Percentiles rank a stretch among this genome's conserved stretches.
phyloP scores from a whole-genome alignment of 2,329 filamentous ascomycete species.

The Phaeophleospora eucalypticola region DNA sequence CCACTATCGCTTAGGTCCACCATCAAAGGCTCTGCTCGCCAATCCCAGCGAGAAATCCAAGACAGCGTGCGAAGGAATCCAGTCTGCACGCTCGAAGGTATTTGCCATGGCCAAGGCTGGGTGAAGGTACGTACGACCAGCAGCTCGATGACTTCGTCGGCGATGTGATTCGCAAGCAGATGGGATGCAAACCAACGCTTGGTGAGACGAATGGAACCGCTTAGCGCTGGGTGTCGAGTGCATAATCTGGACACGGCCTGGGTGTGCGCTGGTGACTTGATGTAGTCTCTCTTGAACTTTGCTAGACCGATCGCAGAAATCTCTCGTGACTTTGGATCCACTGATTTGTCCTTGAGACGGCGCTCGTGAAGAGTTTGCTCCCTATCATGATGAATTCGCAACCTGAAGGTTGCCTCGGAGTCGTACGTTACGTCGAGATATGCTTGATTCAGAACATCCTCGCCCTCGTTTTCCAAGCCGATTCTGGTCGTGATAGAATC shows the following conservation, averaged over 20 bases:
- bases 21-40: conserved; percentile 76
- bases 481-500: conserved; percentile 62
- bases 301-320: conserved; percentile 66
- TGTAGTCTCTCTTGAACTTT: conserved; percentile 65
- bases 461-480: conserved; percentile 72
- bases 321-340: conserved; percentile 63
- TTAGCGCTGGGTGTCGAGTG: conserved; percentile 74
- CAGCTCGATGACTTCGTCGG: conserved; percentile 79
- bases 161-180: conserved; percentile 70
- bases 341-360: conserved; percentile 68
- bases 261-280: conserved; percentile 70
- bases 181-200: conserved; percentile 90
- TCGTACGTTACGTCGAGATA: conserved; percentile 79
- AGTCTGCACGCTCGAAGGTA: conserved; percentile 70
- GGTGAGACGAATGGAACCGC: conserved; percentile 73
- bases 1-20: conserved; percentile 57
- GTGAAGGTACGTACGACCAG: conserved; percentile 74
- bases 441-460: conserved; percentile 68
- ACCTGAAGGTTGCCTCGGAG: conserved; percentile 68
- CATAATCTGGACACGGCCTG: conserved; percentile 76
- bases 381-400: conserved; percentile 84
- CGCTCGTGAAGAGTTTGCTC: conserved; percentile 77
- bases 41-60: conserved; percentile 85
- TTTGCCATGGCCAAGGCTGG: conserved; percentile 73
- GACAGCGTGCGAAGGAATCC: conserved; percentile 78